Evolutionary conservation across 116 monocot species (phyloP).

Genomic region (Zostera marina): DNA sequence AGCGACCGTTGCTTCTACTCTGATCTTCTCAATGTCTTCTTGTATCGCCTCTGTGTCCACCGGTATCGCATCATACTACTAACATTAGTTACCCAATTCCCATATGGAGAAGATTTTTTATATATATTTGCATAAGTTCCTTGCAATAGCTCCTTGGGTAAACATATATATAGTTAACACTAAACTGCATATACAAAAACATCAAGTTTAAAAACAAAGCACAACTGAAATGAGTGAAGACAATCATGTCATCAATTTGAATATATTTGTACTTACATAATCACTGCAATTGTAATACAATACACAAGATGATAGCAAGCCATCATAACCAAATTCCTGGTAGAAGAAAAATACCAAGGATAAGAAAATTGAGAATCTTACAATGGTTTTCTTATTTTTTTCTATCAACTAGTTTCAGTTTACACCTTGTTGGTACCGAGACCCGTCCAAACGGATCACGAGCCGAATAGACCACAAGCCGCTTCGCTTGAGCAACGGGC

Average conservation of each 20-base stretch:
- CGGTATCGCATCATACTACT: too few relatives aligned
- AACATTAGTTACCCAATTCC: conserved; percentile 19
- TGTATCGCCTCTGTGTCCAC: too few relatives aligned
- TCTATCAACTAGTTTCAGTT: too few relatives aligned
- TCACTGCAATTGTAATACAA: conserved; percentile 90
- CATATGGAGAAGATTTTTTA: conserved; percentile 77
- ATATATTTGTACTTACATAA: conserved; percentile 55
- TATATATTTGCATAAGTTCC: conserved; percentile 42
- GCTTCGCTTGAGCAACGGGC: too few relatives aligned
- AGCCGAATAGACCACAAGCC: too few relatives aligned
- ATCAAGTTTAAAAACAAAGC: background rate
- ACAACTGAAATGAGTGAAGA: background rate
- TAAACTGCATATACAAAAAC: conserved; percentile 37
- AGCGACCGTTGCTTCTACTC: too few relatives aligned
- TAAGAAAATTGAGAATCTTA: background rate
- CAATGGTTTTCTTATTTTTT: background rate
- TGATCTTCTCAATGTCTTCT: too few relatives aligned
- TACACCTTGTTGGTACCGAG: too few relatives aligned
- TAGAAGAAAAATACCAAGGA: background rate
- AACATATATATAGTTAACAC: conserved; percentile 95
- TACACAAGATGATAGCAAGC: conserved; percentile 71
- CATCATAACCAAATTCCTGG: conserved; percentile 96
- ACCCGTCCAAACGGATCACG: too few relatives aligned
- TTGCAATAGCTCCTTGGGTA: conserved; percentile 62
- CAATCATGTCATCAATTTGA: too few relatives aligned